phyloP scores from a whole-genome alignment of 352 stramenopile genomes.

The Phytopythium sindhum region DNA sequence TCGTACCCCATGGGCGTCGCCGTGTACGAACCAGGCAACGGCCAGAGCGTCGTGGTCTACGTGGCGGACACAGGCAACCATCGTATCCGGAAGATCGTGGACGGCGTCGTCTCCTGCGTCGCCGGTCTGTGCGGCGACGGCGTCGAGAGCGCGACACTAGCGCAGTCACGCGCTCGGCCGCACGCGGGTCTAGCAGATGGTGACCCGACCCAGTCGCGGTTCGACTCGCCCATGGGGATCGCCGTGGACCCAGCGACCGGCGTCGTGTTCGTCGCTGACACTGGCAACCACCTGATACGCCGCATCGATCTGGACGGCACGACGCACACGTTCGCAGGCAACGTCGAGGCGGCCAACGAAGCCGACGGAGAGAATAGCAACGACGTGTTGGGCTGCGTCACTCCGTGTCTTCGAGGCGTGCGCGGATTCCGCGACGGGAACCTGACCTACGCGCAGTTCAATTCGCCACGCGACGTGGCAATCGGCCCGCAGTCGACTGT shows the following conservation, averaged over 20 bases:
- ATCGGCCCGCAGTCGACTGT: conserved; percentile 78
- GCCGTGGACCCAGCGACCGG: conserved; percentile 65
- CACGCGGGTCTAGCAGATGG: conserved; percentile 91
- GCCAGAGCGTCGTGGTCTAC: conserved; percentile 40
- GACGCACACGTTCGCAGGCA: conserved; percentile 65
- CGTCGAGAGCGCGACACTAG: conserved; percentile 51
- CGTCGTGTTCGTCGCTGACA: conserved; percentile 93
- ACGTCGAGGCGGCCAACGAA: conserved; percentile 46
- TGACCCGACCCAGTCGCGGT: conserved; percentile 62
- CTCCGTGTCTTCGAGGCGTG: conserved; percentile 89
- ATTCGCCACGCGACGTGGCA: conserved; percentile 90
- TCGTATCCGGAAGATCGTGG: conserved; percentile 66
- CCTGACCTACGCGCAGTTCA: conserved; percentile 87
- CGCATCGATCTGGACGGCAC: conserved; percentile 65
- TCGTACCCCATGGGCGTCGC: conserved; percentile 70
- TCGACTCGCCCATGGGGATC: conserved; percentile 92
- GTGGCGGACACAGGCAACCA: conserved; percentile 84
- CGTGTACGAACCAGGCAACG: conserved; percentile 35
- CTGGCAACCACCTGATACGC: conserved; percentile 94
- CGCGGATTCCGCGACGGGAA: conserved; percentile 85
- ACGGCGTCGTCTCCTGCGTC: conserved; percentile 81
- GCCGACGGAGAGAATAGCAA: conserved; percentile 62
- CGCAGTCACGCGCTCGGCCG: conserved; percentile 37
- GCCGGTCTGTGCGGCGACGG: conserved; percentile 83
- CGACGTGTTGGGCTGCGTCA: conserved; percentile 81